Base-by-base conservation (phyloP, 2,329 filamentous ascomycete genomes). In the Purpureocillium takamizusanense region DNA sequence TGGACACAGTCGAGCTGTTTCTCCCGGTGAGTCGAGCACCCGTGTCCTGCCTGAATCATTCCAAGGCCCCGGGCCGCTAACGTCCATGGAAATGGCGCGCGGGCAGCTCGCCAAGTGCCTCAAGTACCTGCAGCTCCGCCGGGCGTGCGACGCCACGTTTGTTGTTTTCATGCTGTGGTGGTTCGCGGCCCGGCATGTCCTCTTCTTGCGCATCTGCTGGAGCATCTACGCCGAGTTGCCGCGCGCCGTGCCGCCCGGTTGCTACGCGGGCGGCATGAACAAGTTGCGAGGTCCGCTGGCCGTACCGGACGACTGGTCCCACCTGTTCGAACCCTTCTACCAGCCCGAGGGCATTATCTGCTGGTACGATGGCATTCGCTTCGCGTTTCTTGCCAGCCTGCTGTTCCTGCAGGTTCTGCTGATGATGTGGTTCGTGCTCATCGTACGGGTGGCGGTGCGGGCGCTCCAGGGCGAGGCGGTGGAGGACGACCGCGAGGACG, bases 1-100 rank as follows among this genome's bases (percentile, higher is more conserved):
- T 97, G 88, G 92, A 98, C 54, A 72, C 94, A 38, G 86, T 94
- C 31, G 92, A 98, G 55, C 72, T 95, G 37, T 72, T 95, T 43
- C 72, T 98, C 34, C 84, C 90, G 35, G 86, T 95, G 68, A 57
- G 81, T 12, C 7, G 6, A 25, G 21, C 21, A 25, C 21, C 6
- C 21, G 21, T 25, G 21, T 25, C 21, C n/a, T n/a, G n/a, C n/a
- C n/a, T n/a, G n/a, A n/a, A n/a, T n/a, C n/a, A n/a, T n/a, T n/a
- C n/a, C n/a, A n/a, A n/a, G n/a, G n/a, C n/a, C n/a, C n/a, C n/a
- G n/a, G n/a, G n/a, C n/a, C n/a, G n/a, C n/a, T n/a, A n/a, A n/a
- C n/a, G n/a, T n/a, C n/a, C n/a, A n/a, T n/a, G n/a, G n/a, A n/a
- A n/a, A n/a, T n/a, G n/a, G n/a, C n/a, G n/a, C n/a, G n/a, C n/a